Conservation (phyloP, 2,329 filamentous ascomycete species). For the Plenodomus biglobosus region DNA sequence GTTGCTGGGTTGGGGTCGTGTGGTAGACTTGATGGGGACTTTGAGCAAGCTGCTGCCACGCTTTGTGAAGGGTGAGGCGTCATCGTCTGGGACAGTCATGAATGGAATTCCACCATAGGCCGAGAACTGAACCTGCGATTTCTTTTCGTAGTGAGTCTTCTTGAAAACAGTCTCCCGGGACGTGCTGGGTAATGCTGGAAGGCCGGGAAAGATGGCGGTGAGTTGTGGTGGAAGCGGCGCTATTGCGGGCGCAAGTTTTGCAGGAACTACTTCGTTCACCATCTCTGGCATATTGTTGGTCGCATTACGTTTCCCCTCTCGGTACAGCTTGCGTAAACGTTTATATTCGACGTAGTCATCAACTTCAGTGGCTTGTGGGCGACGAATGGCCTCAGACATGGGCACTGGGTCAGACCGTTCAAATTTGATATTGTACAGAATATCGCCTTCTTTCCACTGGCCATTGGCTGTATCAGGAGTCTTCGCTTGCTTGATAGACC, state of each 20-base stretch:
- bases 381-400: conserved; percentile 43
- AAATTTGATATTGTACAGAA: conserved; percentile 46
- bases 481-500: conserved; percentile 42
- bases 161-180: conserved; percentile 10
- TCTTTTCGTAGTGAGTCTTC: conserved; percentile 11
- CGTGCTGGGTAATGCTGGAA: not conserved
- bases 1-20: not conserved
- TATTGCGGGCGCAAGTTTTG: conserved; percentile 20
- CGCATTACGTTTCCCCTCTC: conserved; percentile 15
- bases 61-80: not conserved
- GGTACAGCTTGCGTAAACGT: conserved; percentile 36
- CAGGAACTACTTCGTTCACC: not conserved
- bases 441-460: conserved; percentile 26
- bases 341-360: conserved; percentile 55
- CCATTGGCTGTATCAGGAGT: conserved; percentile 13
- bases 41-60: not conserved
- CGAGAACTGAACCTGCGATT: conserved; percentile 1
- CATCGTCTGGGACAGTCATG: conserved; percentile 9
- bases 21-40: not conserved
- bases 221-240: conserved; percentile 2
- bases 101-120: conserved; percentile 7
- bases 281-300: not conserved
- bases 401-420: conserved; percentile 39
- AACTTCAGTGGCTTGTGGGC: conserved; percentile 48
- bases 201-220: not conserved